Conservation (phyloP, 2,329 filamentous ascomycete species). For the Colletotrichum spinosum region DNA sequence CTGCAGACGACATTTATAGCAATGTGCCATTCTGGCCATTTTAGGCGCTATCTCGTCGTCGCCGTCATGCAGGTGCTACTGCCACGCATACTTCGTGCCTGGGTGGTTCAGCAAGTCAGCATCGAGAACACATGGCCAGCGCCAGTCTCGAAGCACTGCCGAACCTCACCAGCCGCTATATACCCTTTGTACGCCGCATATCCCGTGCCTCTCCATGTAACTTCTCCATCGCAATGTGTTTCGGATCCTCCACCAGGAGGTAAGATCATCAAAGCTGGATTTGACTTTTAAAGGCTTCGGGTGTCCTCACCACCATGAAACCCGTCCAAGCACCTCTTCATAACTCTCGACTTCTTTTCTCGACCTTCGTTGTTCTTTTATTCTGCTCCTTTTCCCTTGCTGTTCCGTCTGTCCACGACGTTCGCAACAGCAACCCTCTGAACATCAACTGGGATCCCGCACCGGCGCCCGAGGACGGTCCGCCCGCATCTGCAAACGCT, state of each 20-base stretch:
- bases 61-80: constrained; percentile 53
- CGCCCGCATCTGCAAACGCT: constrained; percentile 68
- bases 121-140: constrained; percentile 53
- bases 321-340: constrained; percentile 44
- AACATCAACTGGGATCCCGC: constrained; percentile 67
- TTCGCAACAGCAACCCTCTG: constrained; percentile 49
- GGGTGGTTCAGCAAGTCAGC: constrained; percentile 54
- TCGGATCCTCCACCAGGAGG: constrained; percentile 61
- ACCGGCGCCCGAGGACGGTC: constrained; percentile 70
- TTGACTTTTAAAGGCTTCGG: constrained; percentile 43
- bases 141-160: constrained; percentile 56
- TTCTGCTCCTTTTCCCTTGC: constrained; percentile 47
- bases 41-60: constrained; percentile 52
- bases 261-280: constrained; percentile 47
- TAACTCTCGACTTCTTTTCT: constrained; percentile 42
- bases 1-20: constrained; percentile 42
- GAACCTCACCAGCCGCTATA: constrained; percentile 68
- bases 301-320: constrained; percentile 55
- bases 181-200: constrained; percentile 62
- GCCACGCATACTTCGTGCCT: constrained; percentile 45
- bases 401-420: constrained; percentile 41
- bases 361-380: constrained; percentile 34
- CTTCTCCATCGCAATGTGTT: constrained; percentile 63
- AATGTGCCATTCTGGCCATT: constrained; percentile 45
- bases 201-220: constrained; percentile 55